Evolutionary conservation across 371 early-diverging fungal species (phyloP).

Genomic region (Syncephalis fuscata): DNA sequence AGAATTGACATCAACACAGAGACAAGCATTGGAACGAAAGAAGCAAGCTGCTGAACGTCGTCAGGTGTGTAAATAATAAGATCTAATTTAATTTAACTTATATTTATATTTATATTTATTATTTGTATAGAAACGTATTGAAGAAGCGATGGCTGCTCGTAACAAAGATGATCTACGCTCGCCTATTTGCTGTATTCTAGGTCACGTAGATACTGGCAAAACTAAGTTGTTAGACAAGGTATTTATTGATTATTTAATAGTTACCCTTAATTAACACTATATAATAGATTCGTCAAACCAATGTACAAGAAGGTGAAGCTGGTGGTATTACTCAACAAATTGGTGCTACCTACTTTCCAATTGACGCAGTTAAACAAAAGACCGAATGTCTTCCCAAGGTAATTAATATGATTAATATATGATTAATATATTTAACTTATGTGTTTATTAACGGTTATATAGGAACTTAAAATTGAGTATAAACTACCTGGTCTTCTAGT

Average conservation of each 20-base stretch:
- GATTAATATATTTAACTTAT: constrained; percentile 7
- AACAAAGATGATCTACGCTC: constrained; percentile 87
- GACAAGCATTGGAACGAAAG: constrained; percentile 46
- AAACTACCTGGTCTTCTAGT: constrained; percentile 97
- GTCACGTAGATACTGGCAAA: constrained; percentile 99
- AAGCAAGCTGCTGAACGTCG: constrained; percentile 69
- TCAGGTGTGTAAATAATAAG: constrained; percentile 8
- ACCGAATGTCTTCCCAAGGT: constrained; percentile 44
- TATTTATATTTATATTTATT: constrained; percentile 7
- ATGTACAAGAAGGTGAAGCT: constrained; percentile 99
- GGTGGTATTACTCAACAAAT: constrained; percentile 99
- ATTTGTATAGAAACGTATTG: constrained; percentile 31
- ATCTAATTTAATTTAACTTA: constrained; percentile 2
- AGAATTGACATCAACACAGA: constrained; percentile 35
- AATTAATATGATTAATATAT: constrained; percentile 7
- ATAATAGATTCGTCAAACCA: constrained; percentile 86
- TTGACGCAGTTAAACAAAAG: constrained; percentile 83
- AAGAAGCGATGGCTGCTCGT: constrained; percentile 70
- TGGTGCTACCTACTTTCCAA: constrained; percentile 99
- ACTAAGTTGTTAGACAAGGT: constrained; percentile 97
- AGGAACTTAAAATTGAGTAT: constrained; percentile 15
- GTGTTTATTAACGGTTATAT: constrained; percentile 1
- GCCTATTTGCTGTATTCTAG: constrained; percentile 99
- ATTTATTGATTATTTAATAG: no score
- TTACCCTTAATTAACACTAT: no score